These are phyloP conservation scores for Calonectria henricotiae DNA, from an alignment of 2,329 filamentous ascomycete genomes.

Conservation along the genomic window DNA sequence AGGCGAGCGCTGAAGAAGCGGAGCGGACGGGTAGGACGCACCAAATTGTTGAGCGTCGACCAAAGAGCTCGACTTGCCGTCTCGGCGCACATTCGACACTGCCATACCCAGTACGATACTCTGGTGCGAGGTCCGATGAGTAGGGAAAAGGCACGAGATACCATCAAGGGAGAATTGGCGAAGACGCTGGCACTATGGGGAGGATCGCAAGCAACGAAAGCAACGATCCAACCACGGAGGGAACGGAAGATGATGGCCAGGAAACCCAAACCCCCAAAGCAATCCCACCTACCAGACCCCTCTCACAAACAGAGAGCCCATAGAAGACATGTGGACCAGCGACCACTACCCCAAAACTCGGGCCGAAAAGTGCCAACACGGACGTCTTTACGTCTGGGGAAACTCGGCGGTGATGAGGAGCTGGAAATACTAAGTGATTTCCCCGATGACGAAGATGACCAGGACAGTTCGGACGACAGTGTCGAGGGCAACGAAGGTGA, in stretches of 20 bases:
- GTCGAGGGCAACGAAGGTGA: background rate
- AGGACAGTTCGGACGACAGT: background rate
- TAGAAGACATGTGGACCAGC: background rate
- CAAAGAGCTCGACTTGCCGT: slow-evolving; percentile 27
- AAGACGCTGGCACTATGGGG: slow-evolving; percentile 22
- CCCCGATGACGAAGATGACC: slow-evolving; percentile 17
- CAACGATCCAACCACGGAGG: slow-evolving; percentile 8
- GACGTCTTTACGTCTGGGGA: slow-evolving; percentile 6
- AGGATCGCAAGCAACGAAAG: slow-evolving; percentile 1
- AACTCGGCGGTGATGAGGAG: background rate
- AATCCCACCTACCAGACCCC: background rate
- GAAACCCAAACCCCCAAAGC: background rate
- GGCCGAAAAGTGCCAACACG: background rate
- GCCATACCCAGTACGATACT: slow-evolving; percentile 25
- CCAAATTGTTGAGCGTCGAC: slow-evolving; percentile 16
- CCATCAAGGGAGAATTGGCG: slow-evolving; percentile 8
- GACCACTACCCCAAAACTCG: background rate
- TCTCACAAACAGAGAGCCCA: background rate
- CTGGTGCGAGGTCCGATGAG: slow-evolving; percentile 22
- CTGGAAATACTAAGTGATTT: slow-evolving; percentile 4
- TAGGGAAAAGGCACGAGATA: slow-evolving; percentile 8
- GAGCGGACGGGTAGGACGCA: slow-evolving; percentile 32
- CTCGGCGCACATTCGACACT: slow-evolving; percentile 31
- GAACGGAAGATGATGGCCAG: slow-evolving; percentile 9
- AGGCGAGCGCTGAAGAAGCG: slow-evolving; percentile 30